Base-by-base conservation (phyloP, 768 basidiomycete genomes). In the Termitomyces sp. region DNA sequence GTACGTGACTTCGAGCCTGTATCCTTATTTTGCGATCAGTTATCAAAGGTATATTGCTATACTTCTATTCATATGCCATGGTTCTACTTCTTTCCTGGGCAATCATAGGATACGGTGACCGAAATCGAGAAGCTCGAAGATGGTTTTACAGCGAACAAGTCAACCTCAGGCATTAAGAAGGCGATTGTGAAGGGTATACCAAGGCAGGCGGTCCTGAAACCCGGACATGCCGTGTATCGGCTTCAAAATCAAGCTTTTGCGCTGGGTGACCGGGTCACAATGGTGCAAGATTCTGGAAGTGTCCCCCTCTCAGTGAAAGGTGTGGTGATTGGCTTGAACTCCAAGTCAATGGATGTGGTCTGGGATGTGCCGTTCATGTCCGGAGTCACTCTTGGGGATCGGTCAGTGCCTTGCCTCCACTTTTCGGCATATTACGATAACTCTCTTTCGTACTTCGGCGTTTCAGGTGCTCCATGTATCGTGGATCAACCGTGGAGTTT, bases 331-430 rank as follows among this genome's bases (percentile, higher is more conserved):
- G 92, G 95, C 14, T 72, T 99, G 65, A 92, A 87, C 64, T 73
- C 87, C 2, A 90, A 88, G 67, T 84, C 88, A 4, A 89, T 98
- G 82, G 97, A 98, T 69, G 89, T 98, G 24, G 82, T 96, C 0
- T 98, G 97, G 92, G 97, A 99, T 69, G 87, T 89, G 24, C 81
- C 93, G 1, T 98, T 99, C 73, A 92, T 99, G 84, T 86, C 93
- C 22, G 97, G 97, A 7, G 80, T 82, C 2, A 97, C 91, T 0
- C 75, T 98, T 12, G 85, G 86, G 4, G 92, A 91, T 65, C 79
- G 94, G 90, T 93, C 64, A 22, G 68, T 66, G 22, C 35, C 22
- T 35, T 58, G 48, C 32, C 20, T 30, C 36, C 45, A 26, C 28
- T 50, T n/a, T 38, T 13, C 2, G 13, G 16, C 26, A n/a, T 35